Conservation (phyloP, 345 rosid species). For the Melastoma malabathricum region DNA sequence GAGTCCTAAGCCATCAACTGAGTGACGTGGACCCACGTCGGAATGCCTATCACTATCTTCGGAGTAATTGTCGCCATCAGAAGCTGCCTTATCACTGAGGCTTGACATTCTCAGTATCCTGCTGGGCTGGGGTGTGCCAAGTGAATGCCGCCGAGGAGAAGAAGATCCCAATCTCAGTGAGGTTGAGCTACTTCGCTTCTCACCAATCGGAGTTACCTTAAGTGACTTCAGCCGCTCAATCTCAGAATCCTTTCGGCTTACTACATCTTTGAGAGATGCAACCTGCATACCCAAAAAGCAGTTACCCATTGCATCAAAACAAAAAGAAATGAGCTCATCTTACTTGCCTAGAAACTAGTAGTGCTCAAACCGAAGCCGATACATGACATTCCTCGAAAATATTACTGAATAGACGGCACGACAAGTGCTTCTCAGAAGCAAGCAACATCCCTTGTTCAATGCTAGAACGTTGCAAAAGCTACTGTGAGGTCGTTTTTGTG, state of each 20-base stretch:
- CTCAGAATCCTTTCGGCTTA: conserved; percentile 71
- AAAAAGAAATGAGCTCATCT: no score
- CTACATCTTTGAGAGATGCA: conserved; percentile 50
- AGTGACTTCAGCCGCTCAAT: conserved; percentile 47
- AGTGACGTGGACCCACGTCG: conserved; percentile 52
- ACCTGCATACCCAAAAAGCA: conserved; percentile 32
- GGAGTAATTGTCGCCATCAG: conserved; percentile 52
- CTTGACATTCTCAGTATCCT: conserved; percentile 24
- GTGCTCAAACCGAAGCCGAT: no score
- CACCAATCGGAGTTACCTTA: conserved; percentile 28
- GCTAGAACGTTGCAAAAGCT: no score
- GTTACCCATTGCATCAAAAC: conserved; percentile 4
- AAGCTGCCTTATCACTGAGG: conserved; percentile 28
- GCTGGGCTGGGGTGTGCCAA: conserved; percentile 29
- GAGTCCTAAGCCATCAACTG: conserved; percentile 32
- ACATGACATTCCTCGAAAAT: no score
- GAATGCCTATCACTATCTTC: conserved; percentile 58
- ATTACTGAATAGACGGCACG: no score
- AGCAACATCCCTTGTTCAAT: no score
- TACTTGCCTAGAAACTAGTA: no score
- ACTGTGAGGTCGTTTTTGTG: no score
- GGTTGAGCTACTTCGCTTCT: conserved; percentile 31
- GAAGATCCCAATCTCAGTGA: conserved; percentile 38
- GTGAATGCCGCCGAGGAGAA: conserved; percentile 59
- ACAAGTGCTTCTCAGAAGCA: no score